Conservation (phyloP, 2,329 filamentous ascomycete species). For the Gaeumannomyces sp. region DNA sequence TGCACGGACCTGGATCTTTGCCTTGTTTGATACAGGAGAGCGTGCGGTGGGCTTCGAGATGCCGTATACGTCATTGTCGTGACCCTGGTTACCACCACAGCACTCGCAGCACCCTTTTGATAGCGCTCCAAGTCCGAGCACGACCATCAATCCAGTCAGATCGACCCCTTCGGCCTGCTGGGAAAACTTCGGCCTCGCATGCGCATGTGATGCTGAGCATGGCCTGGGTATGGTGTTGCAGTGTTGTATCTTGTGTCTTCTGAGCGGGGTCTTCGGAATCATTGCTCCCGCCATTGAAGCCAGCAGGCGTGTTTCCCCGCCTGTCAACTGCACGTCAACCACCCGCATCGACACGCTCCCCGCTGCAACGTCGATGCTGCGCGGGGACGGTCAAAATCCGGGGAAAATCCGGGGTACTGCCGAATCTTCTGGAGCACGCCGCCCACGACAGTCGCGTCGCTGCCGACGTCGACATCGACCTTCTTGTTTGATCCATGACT, state of each 20-base stretch:
- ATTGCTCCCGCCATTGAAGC: background rate
- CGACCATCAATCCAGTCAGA: no score
- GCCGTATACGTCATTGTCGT: background rate
- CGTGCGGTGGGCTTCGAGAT: background rate
- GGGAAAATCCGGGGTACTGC: background rate
- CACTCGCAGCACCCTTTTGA: background rate
- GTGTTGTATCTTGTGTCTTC: no score
- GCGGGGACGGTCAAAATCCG: background rate
- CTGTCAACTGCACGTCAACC: background rate
- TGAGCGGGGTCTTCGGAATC: background rate
- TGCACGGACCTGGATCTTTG: no score
- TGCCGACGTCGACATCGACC: background rate
- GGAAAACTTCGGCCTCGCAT: background rate
- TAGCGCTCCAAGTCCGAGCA: background rate
- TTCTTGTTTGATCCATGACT: background rate
- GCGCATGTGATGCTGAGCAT: background rate
- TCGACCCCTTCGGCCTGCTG: background rate
- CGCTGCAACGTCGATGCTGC: background rate
- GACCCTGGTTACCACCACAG: background rate
- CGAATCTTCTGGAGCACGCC: background rate
- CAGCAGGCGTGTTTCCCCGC: background rate
- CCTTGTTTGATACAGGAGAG: background rate
- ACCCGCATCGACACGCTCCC: background rate
- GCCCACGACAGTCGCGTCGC: background rate
- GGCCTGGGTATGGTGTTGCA: background rate